phyloP scores from a whole-genome alignment of 164 flowering plant species.

The Buxus sempervirens region DNA sequence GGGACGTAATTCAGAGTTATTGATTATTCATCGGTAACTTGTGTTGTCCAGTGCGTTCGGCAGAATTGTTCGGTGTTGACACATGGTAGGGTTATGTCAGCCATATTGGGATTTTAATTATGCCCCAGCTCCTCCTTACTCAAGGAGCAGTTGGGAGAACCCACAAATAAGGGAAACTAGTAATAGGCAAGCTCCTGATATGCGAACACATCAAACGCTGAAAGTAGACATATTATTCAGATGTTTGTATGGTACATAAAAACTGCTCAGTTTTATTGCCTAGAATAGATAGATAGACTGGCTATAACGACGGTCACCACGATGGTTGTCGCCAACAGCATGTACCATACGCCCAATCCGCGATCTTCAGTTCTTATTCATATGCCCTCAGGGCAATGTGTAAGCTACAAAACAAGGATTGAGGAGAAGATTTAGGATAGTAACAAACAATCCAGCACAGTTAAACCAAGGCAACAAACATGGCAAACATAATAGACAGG shows the following conservation, averaged over 20 bases:
- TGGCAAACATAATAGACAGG: background rate
- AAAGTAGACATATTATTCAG: background rate
- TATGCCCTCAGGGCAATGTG: conserved; percentile 39
- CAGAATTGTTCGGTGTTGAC: too few species aligned
- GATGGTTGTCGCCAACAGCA: background rate
- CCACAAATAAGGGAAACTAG: background rate
- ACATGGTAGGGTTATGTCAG: too few species aligned
- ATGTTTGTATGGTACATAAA: background rate
- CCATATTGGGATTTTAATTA: too few species aligned
- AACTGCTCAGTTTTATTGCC: conserved; percentile 1
- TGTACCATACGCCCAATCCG: background rate
- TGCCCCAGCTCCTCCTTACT: too few species aligned
- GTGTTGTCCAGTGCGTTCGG: too few species aligned
- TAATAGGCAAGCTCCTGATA: background rate
- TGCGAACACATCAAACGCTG: background rate
- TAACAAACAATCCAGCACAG: background rate
- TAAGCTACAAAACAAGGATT: conserved; percentile 45
- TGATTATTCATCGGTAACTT: too few species aligned
- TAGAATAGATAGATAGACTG: background rate
- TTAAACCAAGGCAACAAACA: background rate
- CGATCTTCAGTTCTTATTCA: background rate
- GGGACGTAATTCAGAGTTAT: too few species aligned
- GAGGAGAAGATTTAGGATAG: background rate
- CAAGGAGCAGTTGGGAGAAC: too few species aligned
- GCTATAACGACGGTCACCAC: background rate